Base-by-base conservation (phyloP, 495 filamentous ascomycete species). In the Xanthoparmelia taractica region DNA sequence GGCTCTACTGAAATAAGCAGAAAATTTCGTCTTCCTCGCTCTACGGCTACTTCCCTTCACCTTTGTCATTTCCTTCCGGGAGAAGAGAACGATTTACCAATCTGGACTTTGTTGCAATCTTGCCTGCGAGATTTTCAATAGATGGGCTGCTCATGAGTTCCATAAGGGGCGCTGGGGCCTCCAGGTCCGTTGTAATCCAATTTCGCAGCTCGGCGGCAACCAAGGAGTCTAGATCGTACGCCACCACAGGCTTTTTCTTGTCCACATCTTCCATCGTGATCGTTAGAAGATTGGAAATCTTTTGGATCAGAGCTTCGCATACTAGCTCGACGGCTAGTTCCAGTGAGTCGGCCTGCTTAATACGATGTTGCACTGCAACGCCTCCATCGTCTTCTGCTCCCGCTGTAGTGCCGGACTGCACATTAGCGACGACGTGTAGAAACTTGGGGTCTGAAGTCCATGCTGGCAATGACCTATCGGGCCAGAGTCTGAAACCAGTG, bases 141-240 rank as follows among this genome's bases (percentile, higher is more conserved):
- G 45, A 47, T 2, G 45, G 23, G 10, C n/a, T 47, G 23, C 8
- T 25, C n/a, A 47, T 47, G n/a, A 47, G 23, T 12, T 47, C 45
- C 45, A 47, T 23, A 25, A 25, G n/a, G 7, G 45, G 45, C 0
- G 25, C 10, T 10, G 23, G 23, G 7, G 79, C 79, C 8, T 80
- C 73, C 23, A 85, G 63, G 64, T 86, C 78, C 18, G 77, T 77
- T 2, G 77, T 74, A 47, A 86, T 79, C 86, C 85, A 89, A 59
- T 84, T 84, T 41, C 84, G 72, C n/a, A 87, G 66, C 67, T 88
- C 86, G 40, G 88, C 81, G 0, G 83, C 82, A 1, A 81, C 78
- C 34, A 89, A 73, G 23, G 85, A 88, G 60, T 89, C 86, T 20
- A 89, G 58, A 0, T 85, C 85, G 59, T 81, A 83, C 8, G 74